A percentile compares a stretch with the other conserved stretches of the same genome.
Conservation (phyloP, 495 filamentous ascomycete species). For the Penicillium paradoxum region DNA sequence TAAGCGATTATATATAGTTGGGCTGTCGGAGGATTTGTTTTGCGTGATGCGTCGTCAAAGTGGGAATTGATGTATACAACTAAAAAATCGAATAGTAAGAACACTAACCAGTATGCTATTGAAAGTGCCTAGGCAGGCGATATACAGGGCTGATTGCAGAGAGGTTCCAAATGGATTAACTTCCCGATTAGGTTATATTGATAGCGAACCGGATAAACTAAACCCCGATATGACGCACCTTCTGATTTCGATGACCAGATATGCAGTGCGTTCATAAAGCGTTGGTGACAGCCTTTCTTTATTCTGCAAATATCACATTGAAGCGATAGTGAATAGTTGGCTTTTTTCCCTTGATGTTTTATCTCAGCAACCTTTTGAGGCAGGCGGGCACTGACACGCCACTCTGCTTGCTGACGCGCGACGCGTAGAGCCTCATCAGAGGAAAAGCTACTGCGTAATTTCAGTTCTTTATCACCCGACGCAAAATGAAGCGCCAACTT, state of each 20-base stretch:
- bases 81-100: no score
- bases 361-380: not conserved
- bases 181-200: slow-evolving; percentile 13
- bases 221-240: slow-evolving; percentile 9
- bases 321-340: not conserved
- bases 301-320: not conserved
- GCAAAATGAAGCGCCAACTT: slow-evolving; percentile 22
- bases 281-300: not conserved
- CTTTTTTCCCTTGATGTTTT: not conserved
- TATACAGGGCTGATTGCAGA: no score
- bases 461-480: not conserved
- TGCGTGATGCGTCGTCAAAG: no score
- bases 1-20: no score
- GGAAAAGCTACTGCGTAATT: not conserved
- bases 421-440: not conserved
- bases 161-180: no score
- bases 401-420: slow-evolving; percentile 2
- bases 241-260: not conserved
- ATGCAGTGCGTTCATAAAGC: not conserved
- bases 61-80: no score
- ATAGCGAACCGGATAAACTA: slow-evolving; percentile 1
- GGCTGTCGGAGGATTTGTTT: no score
- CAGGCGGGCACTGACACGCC: not conserved
- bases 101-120: no score
- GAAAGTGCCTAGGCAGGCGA: no score